Evolutionary conservation across 257 asterid genomes (phyloP), one percentile per base, ranked within the genome.

Genomic region (Capsicum chinense): DNA sequence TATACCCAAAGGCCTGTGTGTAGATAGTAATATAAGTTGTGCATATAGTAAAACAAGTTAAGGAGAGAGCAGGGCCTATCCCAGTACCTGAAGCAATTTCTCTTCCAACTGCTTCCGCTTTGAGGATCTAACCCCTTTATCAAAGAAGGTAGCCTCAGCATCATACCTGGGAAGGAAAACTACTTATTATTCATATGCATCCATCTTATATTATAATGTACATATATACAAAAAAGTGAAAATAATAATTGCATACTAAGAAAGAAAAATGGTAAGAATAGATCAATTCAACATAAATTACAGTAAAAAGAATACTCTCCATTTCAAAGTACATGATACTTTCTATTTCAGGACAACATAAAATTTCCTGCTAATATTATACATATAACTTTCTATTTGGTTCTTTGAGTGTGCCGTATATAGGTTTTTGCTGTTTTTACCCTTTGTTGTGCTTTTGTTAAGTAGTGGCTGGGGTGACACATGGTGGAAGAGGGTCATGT

Each of bases 71-170:
- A 52, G 44, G 33, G 50, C 26, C 48, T 54, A 78, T 63, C 63
- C 81, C 81, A 83, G 86, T 97, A 95, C 99, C 85, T 93, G 99
- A 90, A 97, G 89, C 85, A 95, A 93, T 90, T 94, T 97, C 81
- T 97, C 98, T 89, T 97, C 98, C 91, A 97, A 90, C 81, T 93
- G 97, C 87, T 89, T 92, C 86, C 94, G 89, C 90, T 95, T 95
- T 37, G 94, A 90, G 87, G 93, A 86, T 89, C 97, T 90, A 50
- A 95, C 99, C 86, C 98, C 92, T 87, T 93, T 98, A 67, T 97
- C 99, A 84, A 95, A 97, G 88, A 89, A 97, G 70, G 97, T 90
- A 48, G 98, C 95, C 90, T 97, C 99, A 0, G 84, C 80, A 85
- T 97, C 99, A 92, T 95, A 97, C 95, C 99, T 97, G 84, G 56